These are phyloP conservation scores for Phialophora tarda DNA, from an alignment of 2,329 filamentous ascomycete species.

Conservation along the genomic window DNA sequence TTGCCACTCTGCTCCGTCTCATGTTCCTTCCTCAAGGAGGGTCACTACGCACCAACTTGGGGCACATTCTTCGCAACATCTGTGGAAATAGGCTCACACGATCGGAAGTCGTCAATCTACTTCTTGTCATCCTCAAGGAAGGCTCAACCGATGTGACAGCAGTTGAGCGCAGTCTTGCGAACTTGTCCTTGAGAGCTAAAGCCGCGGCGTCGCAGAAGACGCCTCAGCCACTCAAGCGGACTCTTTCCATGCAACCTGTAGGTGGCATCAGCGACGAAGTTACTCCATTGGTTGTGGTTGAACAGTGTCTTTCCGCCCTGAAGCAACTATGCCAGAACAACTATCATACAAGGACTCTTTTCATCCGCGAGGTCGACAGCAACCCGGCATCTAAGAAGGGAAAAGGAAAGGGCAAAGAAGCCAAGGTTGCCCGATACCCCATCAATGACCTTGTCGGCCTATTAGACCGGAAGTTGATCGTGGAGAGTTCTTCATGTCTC, in stretches of 20 bases:
- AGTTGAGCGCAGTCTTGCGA: slow-evolving; percentile 92
- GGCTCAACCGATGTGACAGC: slow-evolving; percentile 91
- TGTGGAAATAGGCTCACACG: slow-evolving; percentile 97
- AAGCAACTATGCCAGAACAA: slow-evolving; percentile 85
- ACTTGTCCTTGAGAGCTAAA: slow-evolving; percentile 88
- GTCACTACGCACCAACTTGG: slow-evolving; percentile 80
- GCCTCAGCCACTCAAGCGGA: slow-evolving; percentile 78
- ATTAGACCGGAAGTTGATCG: slow-evolving; percentile 90
- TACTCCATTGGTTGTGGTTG: slow-evolving; percentile 91
- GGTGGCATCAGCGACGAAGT: slow-evolving; percentile 76
- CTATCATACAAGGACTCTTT: slow-evolving; percentile 84
- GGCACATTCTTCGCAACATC: slow-evolving; percentile 85
- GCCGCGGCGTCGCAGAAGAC: slow-evolving; percentile 79
- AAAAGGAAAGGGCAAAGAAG: slow-evolving; percentile 88
- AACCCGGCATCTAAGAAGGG: slow-evolving; percentile 77
- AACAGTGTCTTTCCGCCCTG: slow-evolving; percentile 88
- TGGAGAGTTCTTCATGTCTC: slow-evolving; percentile 97
- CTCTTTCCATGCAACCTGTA: slow-evolving; percentile 64
- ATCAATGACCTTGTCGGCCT: slow-evolving; percentile 88
- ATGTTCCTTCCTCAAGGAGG: slow-evolving; percentile 97
- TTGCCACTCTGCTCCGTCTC: slow-evolving; percentile 93
- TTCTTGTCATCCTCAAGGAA: slow-evolving; percentile 93
- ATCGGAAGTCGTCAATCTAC: slow-evolving; percentile 87
- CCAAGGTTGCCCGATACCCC: slow-evolving; percentile 82
- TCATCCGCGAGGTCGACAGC: slow-evolving; percentile 91